phyloP scores from a whole-genome alignment of 2,329 filamentous ascomycete species.

The Ophiobolus disseminans region DNA sequence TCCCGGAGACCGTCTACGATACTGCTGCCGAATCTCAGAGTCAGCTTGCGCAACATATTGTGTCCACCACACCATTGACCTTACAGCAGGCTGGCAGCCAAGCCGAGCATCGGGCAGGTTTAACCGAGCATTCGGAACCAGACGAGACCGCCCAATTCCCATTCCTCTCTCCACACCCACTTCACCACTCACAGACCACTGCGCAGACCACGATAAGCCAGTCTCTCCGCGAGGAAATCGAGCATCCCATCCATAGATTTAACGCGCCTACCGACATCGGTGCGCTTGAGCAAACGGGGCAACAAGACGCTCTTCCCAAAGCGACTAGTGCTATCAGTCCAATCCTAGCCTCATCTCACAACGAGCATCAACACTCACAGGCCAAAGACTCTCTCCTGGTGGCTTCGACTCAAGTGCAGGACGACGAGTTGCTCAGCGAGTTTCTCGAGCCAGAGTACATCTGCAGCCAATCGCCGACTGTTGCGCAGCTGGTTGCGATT shows the following conservation, averaged over 20 bases:
- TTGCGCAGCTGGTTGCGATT: neutral
- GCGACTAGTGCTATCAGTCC: neutral
- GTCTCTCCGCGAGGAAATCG: too few relatives aligned
- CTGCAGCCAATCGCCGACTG: neutral
- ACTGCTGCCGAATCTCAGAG: slow-evolving; percentile 22
- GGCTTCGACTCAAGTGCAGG: neutral
- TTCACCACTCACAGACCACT: neutral
- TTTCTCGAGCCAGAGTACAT: neutral
- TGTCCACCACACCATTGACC: too few relatives aligned
- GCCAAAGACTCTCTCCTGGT: neutral
- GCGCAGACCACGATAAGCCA: neutral
- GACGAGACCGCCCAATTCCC: slow-evolving; percentile 21
- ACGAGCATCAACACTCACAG: neutral
- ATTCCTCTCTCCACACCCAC: slow-evolving; percentile 17
- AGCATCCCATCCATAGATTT: too few relatives aligned
- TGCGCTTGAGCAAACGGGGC: neutral
- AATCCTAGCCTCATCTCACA: slow-evolving; percentile 4
- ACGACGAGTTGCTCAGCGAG: neutral
- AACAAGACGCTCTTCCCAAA: neutral
- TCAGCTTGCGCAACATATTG: too few relatives aligned
- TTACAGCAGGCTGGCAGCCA: neutral
- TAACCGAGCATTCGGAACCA: slow-evolving; percentile 13
- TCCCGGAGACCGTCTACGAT: slow-evolving; percentile 38
- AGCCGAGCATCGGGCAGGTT: slow-evolving; percentile 6
- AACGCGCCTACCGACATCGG: neutral